phyloP scores from a whole-genome alignment of 2,329 filamentous ascomycete species.

The Plenodomus tracheiphilus region DNA sequence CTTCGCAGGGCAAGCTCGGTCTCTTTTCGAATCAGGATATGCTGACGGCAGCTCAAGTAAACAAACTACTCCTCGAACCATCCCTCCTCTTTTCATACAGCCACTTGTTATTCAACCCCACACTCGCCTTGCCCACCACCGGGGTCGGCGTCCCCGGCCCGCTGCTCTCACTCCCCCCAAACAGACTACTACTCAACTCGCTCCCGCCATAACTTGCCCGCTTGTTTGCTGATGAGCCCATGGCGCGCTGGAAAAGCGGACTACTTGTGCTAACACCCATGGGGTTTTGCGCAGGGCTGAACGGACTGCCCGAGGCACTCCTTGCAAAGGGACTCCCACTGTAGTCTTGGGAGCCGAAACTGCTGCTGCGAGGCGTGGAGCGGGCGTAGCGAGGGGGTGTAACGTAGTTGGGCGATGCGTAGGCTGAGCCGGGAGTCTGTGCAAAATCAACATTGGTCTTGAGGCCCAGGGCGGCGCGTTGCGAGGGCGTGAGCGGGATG shows the following conservation, averaged over 20 bases:
- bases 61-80: slow-evolving; percentile 48
- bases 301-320: slow-evolving; percentile 47
- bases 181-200: slow-evolving; percentile 50
- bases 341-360: slow-evolving; percentile 53
- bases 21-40: too few relatives aligned
- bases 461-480: slow-evolving; percentile 82
- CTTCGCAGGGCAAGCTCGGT: not conserved
- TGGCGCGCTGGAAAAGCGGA: slow-evolving; percentile 69
- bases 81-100: slow-evolving; percentile 78
- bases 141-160: slow-evolving; percentile 70
- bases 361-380: slow-evolving; percentile 68
- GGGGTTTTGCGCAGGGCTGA: slow-evolving; percentile 48
- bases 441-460: slow-evolving; percentile 63
- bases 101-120: slow-evolving; percentile 91
- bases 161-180: slow-evolving; percentile 46
- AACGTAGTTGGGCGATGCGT: slow-evolving; percentile 61
- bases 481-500: slow-evolving; percentile 86
- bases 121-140: slow-evolving; percentile 61
- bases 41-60: too few relatives aligned
- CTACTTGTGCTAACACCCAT: slow-evolving; percentile 47
- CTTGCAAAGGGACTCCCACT: slow-evolving; percentile 52
- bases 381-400: slow-evolving; percentile 87
- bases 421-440: slow-evolving; percentile 63
- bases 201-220: slow-evolving; percentile 64
- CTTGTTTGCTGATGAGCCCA: slow-evolving; percentile 56